Evolutionary conservation across 805 yeast genomes (phyloP), one percentile per base, ranked within the genome.

Genomic region (Jamesozyma jinghongensis): DNA sequence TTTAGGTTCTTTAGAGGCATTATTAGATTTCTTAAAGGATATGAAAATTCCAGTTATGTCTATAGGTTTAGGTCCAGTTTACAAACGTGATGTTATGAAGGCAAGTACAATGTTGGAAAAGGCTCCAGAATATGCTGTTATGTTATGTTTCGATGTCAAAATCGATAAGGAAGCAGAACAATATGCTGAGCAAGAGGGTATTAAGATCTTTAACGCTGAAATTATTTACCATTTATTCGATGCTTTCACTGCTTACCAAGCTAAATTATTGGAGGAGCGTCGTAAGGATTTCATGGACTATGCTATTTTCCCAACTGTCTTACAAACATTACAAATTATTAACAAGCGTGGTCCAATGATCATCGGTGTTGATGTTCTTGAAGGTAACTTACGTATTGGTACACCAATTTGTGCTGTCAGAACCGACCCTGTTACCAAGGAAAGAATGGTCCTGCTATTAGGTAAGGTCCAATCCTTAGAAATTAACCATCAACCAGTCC

Each of bases 31-130:
- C 85, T 75, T 92, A 63, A 90, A 90, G 68, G 95, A 85, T 57
- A 85, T 88, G 97, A 92, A 92, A 74, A 92, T 92, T 65, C 99
- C 99, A 17, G 99, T 92, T 29, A 87, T 90, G 96, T 84, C 96
- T 28, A 88, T 92, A 59, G 95, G 97, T 40, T 74, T 92, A 61
- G 99, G 99, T 57, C 98, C 99, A 40, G 98, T 92, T 31, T 92
- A 69, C 72, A 92, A 90, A 70, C 82, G 97, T 69, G 99, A 92
- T 70, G 95, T 92, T 36, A 92, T 92, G 94, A 85, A 87, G 62
- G 96, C 97, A 10, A 75, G 88, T 19, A 80, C 98, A 1, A 92
- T 92, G 98, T 73, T 92, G 61, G 98, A 92, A 49, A 87, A 82
- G 65, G 97, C 95, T 19, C 90, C 88, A 42, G 97, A 90, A 62